These are phyloP conservation scores for Pseudozyma pruni DNA, from an alignment of 1,284 basidiomycete genomes.

Conservation along the genomic window DNA sequence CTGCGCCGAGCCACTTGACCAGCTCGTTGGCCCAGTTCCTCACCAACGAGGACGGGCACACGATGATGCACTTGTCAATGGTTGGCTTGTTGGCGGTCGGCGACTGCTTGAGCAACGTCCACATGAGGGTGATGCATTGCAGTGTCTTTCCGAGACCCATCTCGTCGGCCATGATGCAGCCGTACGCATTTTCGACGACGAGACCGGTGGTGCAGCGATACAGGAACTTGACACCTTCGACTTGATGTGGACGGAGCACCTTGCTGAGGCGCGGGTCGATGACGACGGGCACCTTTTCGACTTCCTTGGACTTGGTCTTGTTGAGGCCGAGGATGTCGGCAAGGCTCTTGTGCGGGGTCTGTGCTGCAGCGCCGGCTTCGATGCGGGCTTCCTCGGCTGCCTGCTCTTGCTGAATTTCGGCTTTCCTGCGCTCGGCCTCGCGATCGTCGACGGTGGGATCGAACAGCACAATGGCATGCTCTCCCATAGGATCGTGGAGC, in stretches of 20 bases:
- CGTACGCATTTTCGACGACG: slow-evolving; percentile 89
- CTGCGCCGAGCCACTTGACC: slow-evolving; percentile 63
- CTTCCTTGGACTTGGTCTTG: slow-evolving; percentile 45
- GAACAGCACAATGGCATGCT: slow-evolving; percentile 96
- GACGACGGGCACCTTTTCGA: slow-evolving; percentile 90
- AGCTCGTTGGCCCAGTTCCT: slow-evolving; percentile 99
- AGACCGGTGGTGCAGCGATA: slow-evolving; percentile 95
- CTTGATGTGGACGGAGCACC: slow-evolving; percentile 63
- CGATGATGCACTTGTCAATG: slow-evolving; percentile 98
- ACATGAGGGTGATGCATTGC: slow-evolving; percentile 94
- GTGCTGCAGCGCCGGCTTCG: slow-evolving; percentile 25
- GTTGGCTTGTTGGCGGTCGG: slow-evolving; percentile 84
- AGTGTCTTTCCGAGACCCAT: slow-evolving; percentile 92
- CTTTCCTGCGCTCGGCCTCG: slow-evolving; percentile 57
- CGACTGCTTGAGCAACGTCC: slow-evolving; percentile 97
- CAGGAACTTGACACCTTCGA: slow-evolving; percentile 89
- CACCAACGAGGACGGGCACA: slow-evolving; percentile 94
- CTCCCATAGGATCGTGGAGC: slow-evolving; percentile 94
- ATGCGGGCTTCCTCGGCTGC: slow-evolving; percentile 36
- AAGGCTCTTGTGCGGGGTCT: slow-evolving; percentile 88
- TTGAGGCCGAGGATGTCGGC: slow-evolving; percentile 79
- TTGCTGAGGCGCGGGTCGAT: slow-evolving; percentile 90
- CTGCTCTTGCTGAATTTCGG: slow-evolving; percentile 40
- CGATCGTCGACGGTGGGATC: slow-evolving; percentile 90
- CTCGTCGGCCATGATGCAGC: slow-evolving; percentile 99